Percentiles rank a stretch among this genome's conserved stretches.
Conservation (phyloP, 306 rosid species). For the Prosopis cineraria region DNA sequence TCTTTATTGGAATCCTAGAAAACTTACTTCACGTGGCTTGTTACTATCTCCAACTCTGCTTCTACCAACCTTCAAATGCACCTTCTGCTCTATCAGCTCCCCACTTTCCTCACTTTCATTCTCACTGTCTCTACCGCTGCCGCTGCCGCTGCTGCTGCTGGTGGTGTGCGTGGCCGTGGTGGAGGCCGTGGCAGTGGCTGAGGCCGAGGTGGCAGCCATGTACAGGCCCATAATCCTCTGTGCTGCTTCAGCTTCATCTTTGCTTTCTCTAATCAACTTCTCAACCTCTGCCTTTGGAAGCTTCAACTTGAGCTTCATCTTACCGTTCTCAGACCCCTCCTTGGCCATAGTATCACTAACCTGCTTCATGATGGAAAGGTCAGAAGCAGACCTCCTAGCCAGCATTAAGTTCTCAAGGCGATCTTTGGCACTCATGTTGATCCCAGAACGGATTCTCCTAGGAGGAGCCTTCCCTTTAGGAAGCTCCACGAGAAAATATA, state of each 20-base stretch:
- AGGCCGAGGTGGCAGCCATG: constrained; percentile 25
- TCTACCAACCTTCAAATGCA: constrained; percentile 10
- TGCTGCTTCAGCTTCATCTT: constrained; percentile 64
- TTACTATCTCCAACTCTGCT: constrained; percentile 26
- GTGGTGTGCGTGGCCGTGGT: neutral
- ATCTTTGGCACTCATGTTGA: constrained; percentile 87
- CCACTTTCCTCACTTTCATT: constrained; percentile 12
- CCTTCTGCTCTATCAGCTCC: constrained; percentile 20
- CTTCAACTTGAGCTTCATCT: constrained; percentile 63
- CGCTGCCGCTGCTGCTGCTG: neutral
- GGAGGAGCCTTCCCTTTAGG: constrained; percentile 50
- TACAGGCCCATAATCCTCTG: constrained; percentile 72
- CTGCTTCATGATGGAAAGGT: constrained; percentile 62
- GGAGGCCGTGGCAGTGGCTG: neutral
- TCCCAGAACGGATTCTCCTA: constrained; percentile 82
- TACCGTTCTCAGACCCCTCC: constrained; percentile 24
- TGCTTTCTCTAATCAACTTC: constrained; percentile 66
- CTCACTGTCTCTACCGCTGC: constrained; percentile 8
- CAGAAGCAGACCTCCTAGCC: constrained; percentile 72
- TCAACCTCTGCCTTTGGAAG: constrained; percentile 77
- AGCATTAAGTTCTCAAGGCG: constrained; percentile 73
- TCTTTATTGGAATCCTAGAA: neutral
- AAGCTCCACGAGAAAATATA: constrained; percentile 81
- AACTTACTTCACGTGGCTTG: constrained; percentile 55
- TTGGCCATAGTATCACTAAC: neutral